Base-by-base conservation (phyloP, 306 rosid genomes). In the Lathyrus sativus region DNA sequence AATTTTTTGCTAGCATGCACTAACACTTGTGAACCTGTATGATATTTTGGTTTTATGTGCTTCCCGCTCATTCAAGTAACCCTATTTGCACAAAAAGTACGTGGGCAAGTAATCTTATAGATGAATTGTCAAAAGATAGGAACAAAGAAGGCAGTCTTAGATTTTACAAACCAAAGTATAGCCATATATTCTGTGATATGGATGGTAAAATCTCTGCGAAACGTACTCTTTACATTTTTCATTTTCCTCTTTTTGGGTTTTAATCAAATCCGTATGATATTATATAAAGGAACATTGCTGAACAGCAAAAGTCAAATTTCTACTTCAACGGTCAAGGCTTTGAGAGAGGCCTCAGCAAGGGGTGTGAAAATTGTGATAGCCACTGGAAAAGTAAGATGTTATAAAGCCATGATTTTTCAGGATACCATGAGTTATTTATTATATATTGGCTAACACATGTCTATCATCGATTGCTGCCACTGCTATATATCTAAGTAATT, bases 141-240 rank as follows among this genome's bases (percentile, higher is more conserved):
- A 90, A 79, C 80, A 88, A 83, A 88, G 97, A 88, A 83, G 91
- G 90, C 55, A 70, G 82, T 79, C 91, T 88, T 76, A 81, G 91
- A 80, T 86, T 88, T 79, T 88, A 86, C 76, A 81, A 83, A 68
- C 96, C 96, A 50, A 93, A 84, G 90, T 93, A 83, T 86, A 88
- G 74, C 79, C 87, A 90, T 75, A 81, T 93, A 73, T 93, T 93
- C 85, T 88, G 97, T 57, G 98, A 93, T 55, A 90, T 93, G 98
- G 98, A 93, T 85, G 96, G 97, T 90, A 78, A 85, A 86, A 43
- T 68, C 70, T 61, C 26, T 29, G 59, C 33, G 12, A 43, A 44
- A 37, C 68, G 6, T 11, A 39, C 35, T 39, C 64, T 39, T 11
- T 14, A 7, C 24, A 72, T 82, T 13, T 67, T 77, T 35, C 37